Base-by-base conservation (phyloP, 345 rosid species). In the Lumnitzera racemosa region DNA sequence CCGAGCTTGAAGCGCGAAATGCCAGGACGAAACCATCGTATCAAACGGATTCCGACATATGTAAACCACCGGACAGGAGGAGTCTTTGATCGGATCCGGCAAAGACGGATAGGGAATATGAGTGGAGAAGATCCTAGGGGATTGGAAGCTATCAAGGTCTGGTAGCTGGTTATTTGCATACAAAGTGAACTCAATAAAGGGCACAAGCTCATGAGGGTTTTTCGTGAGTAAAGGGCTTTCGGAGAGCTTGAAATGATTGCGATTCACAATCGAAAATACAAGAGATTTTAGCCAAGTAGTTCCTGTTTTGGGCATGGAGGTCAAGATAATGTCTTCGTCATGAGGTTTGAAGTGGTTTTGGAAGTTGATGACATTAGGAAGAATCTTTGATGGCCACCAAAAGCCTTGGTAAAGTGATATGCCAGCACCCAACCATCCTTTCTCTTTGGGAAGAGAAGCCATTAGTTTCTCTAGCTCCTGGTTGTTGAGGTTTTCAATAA, bases 201-300 rank as follows among this genome's bases (percentile, higher is more conserved):
- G 72, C 2, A 71, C 74, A 2, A 74, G 72, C 5, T 66, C 67
- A 43, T 74, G 79, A n/a, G 79, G 74, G 47, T 55, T 63, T 2
- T 68, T 59, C 2, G 52, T 23, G 13, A 57, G 64, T 16, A 78
- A 23, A 1, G 82, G 79, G 15, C 9, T 47, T 4, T 52, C 5
- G 24, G 55, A 13, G 49, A 14, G 23, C 0, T 15, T 0, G 25
- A 17, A 55, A 0, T 1, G 46, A 11, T 56, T 15, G 29, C 74
- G 73, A 17, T 68, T 51, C 1, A 68, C 12, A 23, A 53, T 14
- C 11, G 76, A 25, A 27, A 70, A 70, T 0, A 15, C n/a, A 3
- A 77, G 46, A 11, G 78, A 75, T 52, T 77, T 70, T 2, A 73
- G 53, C 81, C 81, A 77, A 0, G 81, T 70, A 2, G 71, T 73